A percentile compares a stretch with the other conserved stretches of the same genome.
These are phyloP conservation scores for Lonicera japonica DNA, from an alignment of 129 eudicot genomes.

Conservation along the genomic window DNA sequence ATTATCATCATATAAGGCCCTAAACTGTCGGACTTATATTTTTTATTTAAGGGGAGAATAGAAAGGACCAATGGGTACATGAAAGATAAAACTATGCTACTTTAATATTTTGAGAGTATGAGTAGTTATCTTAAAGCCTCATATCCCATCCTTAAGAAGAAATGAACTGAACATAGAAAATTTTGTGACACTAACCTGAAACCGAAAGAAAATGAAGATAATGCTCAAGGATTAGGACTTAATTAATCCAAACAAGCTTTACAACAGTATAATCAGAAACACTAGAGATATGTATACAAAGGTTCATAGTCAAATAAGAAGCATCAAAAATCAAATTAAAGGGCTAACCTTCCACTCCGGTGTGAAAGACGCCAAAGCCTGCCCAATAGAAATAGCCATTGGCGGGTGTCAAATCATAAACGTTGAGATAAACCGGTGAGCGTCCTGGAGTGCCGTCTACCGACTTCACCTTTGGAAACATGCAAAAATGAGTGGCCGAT, in stretches of 20 bases:
- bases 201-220: not conserved
- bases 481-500: constrained; percentile 49
- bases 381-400: constrained; percentile 87
- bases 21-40: too few relatives aligned
- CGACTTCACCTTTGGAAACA: constrained; percentile 56
- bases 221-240: not conserved
- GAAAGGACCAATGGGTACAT: too few relatives aligned
- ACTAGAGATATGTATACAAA: too few relatives aligned
- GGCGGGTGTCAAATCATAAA: constrained; percentile 73
- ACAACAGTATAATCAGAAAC: not conserved
- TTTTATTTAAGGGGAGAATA: too few relatives aligned
- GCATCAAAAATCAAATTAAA: not conserved
- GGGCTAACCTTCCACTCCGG: constrained; percentile 77
- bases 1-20: too few relatives aligned
- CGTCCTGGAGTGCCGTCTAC: constrained; percentile 37
- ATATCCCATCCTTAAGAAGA: not conserved
- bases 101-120: too few relatives aligned
- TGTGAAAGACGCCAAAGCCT: constrained; percentile 85
- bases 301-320: not conserved
- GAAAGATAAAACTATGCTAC: too few relatives aligned
- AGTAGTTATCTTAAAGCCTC: not conserved
- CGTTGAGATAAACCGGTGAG: constrained; percentile 85
- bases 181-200: not conserved
- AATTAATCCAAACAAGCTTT: not conserved
- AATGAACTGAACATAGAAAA: not conserved